Conservation (phyloP, 768 basidiomycete species). For the Mrakia blollopis region DNA sequence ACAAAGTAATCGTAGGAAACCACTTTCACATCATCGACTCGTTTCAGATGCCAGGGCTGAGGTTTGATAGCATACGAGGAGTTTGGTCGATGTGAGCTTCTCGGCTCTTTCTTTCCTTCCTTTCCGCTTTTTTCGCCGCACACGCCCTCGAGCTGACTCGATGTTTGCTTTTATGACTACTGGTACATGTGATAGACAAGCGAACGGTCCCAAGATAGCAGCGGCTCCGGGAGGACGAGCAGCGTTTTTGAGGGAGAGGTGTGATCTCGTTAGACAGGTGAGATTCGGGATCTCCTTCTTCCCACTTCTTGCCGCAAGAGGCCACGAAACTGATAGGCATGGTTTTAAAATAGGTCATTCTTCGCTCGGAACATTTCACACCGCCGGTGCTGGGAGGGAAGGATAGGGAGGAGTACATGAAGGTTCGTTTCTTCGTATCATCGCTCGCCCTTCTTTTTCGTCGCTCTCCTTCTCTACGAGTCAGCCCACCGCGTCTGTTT, state of each 20-base stretch:
- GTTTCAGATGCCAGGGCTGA: slow-evolving; percentile 92
- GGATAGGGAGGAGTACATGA: slow-evolving; percentile 80
- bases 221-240: slow-evolving; percentile 80
- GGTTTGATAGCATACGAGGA: slow-evolving; percentile 78
- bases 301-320: not conserved
- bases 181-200: slow-evolving; percentile 46
- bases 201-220: slow-evolving; percentile 61
- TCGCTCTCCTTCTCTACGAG: not conserved
- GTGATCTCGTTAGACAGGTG: slow-evolving; percentile 81
- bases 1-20: slow-evolving; percentile 68
- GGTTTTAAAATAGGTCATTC: slow-evolving; percentile 52
- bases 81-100: slow-evolving; percentile 71
- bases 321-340: not conserved
- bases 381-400: slow-evolving; percentile 87
- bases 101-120: not conserved
- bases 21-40: slow-evolving; percentile 81
- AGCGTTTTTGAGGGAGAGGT: slow-evolving; percentile 70
- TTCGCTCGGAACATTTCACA: slow-evolving; percentile 95
- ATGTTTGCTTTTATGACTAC: not conserved
- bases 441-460: not conserved
- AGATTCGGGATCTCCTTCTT: not conserved
- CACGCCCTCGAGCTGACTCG: not conserved
- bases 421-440: slow-evolving; percentile 52
- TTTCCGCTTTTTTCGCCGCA: not conserved
- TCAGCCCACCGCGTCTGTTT: too few relatives aligned